These are phyloP conservation scores for Xylaria nigripes DNA, from an alignment of 495 filamentous ascomycete species.

Conservation along the genomic window DNA sequence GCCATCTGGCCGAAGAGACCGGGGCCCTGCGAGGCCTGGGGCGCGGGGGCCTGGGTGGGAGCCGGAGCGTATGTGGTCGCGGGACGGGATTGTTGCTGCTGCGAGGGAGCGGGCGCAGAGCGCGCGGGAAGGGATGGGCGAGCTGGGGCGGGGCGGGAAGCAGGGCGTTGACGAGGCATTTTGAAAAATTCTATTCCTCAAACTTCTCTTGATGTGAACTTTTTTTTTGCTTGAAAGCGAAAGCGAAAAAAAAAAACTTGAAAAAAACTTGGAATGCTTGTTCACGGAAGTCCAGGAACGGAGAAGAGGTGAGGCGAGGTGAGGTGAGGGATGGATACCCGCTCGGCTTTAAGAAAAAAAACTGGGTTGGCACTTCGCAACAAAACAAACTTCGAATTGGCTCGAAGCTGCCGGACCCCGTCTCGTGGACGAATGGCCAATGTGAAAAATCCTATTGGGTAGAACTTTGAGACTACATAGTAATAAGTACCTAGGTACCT, in stretches of 20 bases:
- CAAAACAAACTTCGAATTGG: not conserved
- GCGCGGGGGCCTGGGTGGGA: constrained; percentile 35
- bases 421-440: not conserved
- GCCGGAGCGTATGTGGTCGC: constrained; percentile 59
- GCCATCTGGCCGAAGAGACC: constrained; percentile 83
- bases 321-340: constrained; percentile 5
- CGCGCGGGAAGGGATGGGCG: constrained; percentile 60
- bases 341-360: constrained; percentile 18
- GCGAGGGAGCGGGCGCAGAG: constrained; percentile 46
- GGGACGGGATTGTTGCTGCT: constrained; percentile 54
- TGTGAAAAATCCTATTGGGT: not conserved
- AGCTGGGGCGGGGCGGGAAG: constrained; percentile 48
- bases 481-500: too few species aligned
- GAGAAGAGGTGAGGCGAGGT: not conserved
- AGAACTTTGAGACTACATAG: not conserved
- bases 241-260: not conserved
- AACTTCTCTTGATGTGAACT: constrained; percentile 3
- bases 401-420: constrained; percentile 4
- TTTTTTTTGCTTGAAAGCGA: not conserved
- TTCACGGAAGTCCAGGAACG: not conserved
- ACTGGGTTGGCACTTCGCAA: too few species aligned
- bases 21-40: constrained; percentile 50
- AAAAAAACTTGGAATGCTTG: not conserved
- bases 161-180: constrained; percentile 75
- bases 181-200: constrained; percentile 20